Evolutionary conservation across 2,329 filamentous ascomycete genomes (phyloP).

Genomic region (Verticillium dahliae): DNA sequence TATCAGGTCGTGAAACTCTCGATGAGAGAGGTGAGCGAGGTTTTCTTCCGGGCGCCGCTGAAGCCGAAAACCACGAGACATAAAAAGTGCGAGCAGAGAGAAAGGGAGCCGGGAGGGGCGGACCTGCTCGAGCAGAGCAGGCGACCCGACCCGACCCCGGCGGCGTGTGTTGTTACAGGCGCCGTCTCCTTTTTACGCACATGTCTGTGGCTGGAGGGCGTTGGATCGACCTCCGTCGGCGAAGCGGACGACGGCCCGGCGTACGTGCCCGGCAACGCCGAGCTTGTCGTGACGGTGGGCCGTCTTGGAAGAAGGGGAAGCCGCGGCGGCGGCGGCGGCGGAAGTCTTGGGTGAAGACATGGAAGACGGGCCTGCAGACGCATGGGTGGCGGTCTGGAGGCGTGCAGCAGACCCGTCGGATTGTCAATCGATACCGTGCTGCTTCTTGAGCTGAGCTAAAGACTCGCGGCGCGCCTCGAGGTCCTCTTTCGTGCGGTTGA

Average conservation of each 20-base stretch:
- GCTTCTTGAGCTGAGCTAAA: slow-evolving; percentile 95
- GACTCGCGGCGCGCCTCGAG: slow-evolving; percentile 90
- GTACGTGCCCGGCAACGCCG: slow-evolving; percentile 28
- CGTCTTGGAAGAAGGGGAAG: slow-evolving; percentile 34
- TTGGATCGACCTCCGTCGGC: slow-evolving; percentile 30
- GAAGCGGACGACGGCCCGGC: slow-evolving; percentile 33
- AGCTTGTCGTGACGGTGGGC: slow-evolving; percentile 36
- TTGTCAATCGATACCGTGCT: slow-evolving; percentile 98
- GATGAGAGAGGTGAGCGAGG: slow-evolving; percentile 10
- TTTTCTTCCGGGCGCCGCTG: slow-evolving; percentile 3
- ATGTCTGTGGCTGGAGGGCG: slow-evolving; percentile 21
- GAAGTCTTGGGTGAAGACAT: slow-evolving; percentile 31
- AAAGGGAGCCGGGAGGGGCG: not conserved
- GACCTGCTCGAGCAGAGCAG: not conserved
- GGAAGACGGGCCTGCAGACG: slow-evolving; percentile 56
- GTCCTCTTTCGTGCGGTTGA: slow-evolving; percentile 78
- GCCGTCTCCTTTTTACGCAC: slow-evolving; percentile 23
- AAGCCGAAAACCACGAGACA: slow-evolving; percentile 10
- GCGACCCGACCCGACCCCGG: not conserved
- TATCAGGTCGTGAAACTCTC: slow-evolving; percentile 13
- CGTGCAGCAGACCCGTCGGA: slow-evolving; percentile 58
- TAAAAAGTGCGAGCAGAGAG: slow-evolving; percentile 4
- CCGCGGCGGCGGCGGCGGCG: slow-evolving; percentile 17
- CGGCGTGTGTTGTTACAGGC: slow-evolving; percentile 1
- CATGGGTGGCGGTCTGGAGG: slow-evolving; percentile 31